Evolutionary conservation across 1,284 basidiomycete genomes (phyloP).

Genomic region (Agroathelia rolfsii): DNA sequence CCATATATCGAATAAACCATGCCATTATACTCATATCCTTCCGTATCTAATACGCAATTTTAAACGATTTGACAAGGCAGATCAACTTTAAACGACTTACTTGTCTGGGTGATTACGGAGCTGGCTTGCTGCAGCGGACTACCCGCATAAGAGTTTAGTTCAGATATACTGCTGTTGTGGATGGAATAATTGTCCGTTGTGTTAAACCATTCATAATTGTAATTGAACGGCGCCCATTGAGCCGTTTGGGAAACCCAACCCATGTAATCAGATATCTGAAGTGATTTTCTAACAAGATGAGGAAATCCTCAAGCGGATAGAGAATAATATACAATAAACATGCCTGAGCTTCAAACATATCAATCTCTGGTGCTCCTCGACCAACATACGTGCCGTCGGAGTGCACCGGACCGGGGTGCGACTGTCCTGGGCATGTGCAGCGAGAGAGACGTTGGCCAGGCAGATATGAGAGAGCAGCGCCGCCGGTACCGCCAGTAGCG

Average conservation of each 20-base stretch:
- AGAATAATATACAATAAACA: neutral
- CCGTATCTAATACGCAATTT: constrained; percentile 21
- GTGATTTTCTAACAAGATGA: constrained; percentile 29
- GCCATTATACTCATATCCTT: constrained; percentile 19
- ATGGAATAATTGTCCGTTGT: constrained; percentile 18
- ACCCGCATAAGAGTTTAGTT: constrained; percentile 20
- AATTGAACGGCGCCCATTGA: constrained; percentile 39
- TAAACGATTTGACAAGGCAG: constrained; percentile 15
- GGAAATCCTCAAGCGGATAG: neutral
- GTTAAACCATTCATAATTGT: constrained; percentile 18
- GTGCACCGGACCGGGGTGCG: constrained; percentile 45
- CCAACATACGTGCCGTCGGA: constrained; percentile 43
- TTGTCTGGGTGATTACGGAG: neutral
- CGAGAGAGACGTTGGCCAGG: constrained; percentile 75
- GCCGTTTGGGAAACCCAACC: constrained; percentile 56
- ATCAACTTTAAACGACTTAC: neutral
- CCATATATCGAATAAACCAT: constrained; percentile 21
- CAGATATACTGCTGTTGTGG: constrained; percentile 18
- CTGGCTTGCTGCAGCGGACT: constrained; percentile 13
- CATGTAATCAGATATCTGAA: constrained; percentile 5
- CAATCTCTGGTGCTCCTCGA: constrained; percentile 48
- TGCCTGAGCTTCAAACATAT: constrained; percentile 40
- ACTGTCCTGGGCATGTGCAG: constrained; percentile 43
- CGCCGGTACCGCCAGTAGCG: constrained; percentile 33
- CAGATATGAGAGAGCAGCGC: constrained; percentile 48